Conservation (phyloP, 2,329 filamentous ascomycete species). For the Neonectria hederae region DNA sequence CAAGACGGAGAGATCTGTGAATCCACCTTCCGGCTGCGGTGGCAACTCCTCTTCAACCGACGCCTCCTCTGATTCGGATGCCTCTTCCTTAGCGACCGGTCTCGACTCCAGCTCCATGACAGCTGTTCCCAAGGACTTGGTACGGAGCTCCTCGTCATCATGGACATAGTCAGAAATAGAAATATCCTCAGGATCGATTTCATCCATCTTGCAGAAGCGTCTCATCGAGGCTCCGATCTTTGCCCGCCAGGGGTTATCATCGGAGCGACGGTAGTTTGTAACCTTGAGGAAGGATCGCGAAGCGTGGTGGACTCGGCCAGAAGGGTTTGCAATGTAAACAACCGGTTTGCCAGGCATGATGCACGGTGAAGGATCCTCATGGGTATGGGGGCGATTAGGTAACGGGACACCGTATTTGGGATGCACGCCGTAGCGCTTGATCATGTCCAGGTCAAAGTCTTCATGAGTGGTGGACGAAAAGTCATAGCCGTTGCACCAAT, state of each 20-base stretch:
- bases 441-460: slow-evolving; percentile 61
- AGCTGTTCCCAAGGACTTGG: slow-evolving; percentile 50
- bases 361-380: slow-evolving; percentile 51
- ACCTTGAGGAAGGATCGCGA: slow-evolving; percentile 56
- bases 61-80: slow-evolving; percentile 42
- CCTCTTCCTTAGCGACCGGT: slow-evolving; percentile 40
- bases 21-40: slow-evolving; percentile 37
- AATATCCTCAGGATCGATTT: slow-evolving; percentile 48
- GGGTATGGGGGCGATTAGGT: slow-evolving; percentile 56
- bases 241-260: slow-evolving; percentile 46
- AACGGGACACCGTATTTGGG: slow-evolving; percentile 64
- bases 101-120: slow-evolving; percentile 45
- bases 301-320: slow-evolving; percentile 58
- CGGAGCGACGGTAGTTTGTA: slow-evolving; percentile 46
- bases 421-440: slow-evolving; percentile 62
- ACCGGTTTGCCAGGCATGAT: slow-evolving; percentile 59
- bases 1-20: slow-evolving; percentile 45
- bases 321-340: slow-evolving; percentile 58
- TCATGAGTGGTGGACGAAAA: slow-evolving; percentile 57
- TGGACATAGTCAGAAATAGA: slow-evolving; percentile 46
- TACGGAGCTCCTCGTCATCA: slow-evolving; percentile 47
- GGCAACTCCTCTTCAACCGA: slow-evolving; percentile 36
- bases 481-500: slow-evolving; percentile 63
- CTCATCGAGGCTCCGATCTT: slow-evolving; percentile 49
- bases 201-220: slow-evolving; percentile 50